Percentiles rank a stretch among this genome's conserved stretches.
phyloP scores from a whole-genome alignment of 176 grass and related monocot species.

The sorghum (Sorghum bicolor) region DNA sequence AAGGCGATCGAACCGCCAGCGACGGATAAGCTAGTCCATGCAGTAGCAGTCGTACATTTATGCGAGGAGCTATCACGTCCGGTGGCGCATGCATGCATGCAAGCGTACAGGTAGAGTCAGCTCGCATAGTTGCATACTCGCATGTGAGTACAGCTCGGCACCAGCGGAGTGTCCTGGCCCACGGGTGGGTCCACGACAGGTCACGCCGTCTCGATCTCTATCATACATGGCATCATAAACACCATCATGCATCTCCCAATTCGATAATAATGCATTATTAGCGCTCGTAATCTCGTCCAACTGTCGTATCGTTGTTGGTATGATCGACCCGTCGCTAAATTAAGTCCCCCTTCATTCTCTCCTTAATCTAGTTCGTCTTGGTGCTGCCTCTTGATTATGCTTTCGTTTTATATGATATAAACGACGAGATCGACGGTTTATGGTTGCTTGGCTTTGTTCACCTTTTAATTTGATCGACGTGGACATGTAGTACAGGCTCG shows the following conservation, averaged over 20 bases:
- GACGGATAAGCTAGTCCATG: not conserved
- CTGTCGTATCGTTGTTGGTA: slow-evolving; percentile 22
- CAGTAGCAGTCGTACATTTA: not conserved
- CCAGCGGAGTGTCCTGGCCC: slow-evolving; percentile 6
- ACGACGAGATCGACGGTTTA: not conserved
- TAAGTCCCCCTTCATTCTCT: not conserved
- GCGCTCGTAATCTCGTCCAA: slow-evolving; percentile 23
- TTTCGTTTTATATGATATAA: not conserved
- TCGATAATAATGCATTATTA: not conserved
- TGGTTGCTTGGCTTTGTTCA: not conserved
- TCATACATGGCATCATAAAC: not conserved
- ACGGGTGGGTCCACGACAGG: slow-evolving; percentile 35
- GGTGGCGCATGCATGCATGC: not conserved
- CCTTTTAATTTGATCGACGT: not conserved
- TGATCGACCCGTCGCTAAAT: not conserved
- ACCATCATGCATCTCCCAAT: not conserved
- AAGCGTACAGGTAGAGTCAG: not conserved
- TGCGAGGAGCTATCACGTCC: slow-evolving; percentile 9
- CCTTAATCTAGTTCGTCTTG: not conserved
- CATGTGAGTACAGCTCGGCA: slow-evolving; percentile 45
- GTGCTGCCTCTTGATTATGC: not conserved
- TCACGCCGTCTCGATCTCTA: slow-evolving; percentile 20
- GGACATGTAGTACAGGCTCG: not conserved
- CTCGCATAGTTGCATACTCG: not conserved
- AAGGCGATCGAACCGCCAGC: not conserved